Conservation (phyloP, 495 filamentous ascomycete species). For the Penicillium manginii region DNA sequence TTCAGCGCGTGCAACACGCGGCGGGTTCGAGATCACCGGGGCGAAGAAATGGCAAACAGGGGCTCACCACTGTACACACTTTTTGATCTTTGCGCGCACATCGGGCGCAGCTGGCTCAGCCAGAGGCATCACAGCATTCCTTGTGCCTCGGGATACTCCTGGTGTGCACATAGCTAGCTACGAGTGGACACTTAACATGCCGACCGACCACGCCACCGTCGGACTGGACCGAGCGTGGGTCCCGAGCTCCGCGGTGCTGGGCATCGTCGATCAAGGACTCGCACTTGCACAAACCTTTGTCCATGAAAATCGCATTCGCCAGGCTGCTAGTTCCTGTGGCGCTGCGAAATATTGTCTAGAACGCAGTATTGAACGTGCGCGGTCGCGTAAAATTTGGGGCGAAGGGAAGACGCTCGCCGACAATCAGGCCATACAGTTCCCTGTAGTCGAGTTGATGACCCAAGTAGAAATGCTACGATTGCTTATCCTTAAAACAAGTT, state of each 20-base stretch:
- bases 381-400: conserved; percentile 55
- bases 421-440: conserved; percentile 65
- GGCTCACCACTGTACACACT: conserved; percentile 60
- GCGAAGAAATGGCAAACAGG: conserved; percentile 66
- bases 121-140: conserved; percentile 60
- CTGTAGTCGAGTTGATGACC: conserved; percentile 61
- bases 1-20: conserved; percentile 37
- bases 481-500: conserved; percentile 61
- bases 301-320: conserved; percentile 64
- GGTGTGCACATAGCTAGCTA: conserved; percentile 56
- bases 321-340: conserved; percentile 62
- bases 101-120: conserved; percentile 47
- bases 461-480: conserved; percentile 62
- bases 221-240: conserved; percentile 53
- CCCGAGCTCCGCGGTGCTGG: conserved; percentile 51
- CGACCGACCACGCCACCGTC: conserved; percentile 62
- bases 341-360: conserved; percentile 60
- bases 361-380: conserved; percentile 55
- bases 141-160: conserved; percentile 49
- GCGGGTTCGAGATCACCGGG: conserved; percentile 57
- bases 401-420: conserved; percentile 48
- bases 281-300: conserved; percentile 64
- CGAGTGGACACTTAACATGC: conserved; percentile 67
- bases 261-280: conserved; percentile 49
- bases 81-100: conserved; percentile 61